Conservation (phyloP, 768 basidiomycete species). For the Auriscalpium vulgare region DNA sequence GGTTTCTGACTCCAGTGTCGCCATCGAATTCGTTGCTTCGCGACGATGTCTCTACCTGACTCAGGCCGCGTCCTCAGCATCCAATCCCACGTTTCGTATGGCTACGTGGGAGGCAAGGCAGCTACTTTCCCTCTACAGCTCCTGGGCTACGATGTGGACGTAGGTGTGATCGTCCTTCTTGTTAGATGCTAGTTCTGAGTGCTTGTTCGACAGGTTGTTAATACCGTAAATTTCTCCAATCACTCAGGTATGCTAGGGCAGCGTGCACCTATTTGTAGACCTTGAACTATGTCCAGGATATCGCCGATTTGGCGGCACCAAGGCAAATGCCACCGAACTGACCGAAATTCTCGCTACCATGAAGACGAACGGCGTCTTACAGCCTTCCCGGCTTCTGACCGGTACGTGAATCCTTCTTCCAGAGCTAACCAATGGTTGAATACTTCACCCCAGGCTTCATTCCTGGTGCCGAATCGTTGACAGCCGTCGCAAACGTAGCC, state of each 20-base stretch:
- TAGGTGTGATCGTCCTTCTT: constrained; percentile 26
- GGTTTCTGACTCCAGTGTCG: too few relatives aligned
- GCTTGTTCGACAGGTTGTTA: constrained; percentile 49
- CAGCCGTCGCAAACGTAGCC: constrained; percentile 56
- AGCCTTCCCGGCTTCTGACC: constrained; percentile 69
- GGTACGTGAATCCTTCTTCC: constrained; percentile 31
- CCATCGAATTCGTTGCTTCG: neutral
- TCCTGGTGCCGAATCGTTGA: constrained; percentile 72
- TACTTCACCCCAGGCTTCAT: constrained; percentile 60
- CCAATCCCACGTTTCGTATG: constrained; percentile 89
- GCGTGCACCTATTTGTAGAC: too few relatives aligned
- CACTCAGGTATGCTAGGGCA: constrained; percentile 59
- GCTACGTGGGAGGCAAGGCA: constrained; percentile 87
- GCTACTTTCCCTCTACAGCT: constrained; percentile 73
- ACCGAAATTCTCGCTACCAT: constrained; percentile 63
- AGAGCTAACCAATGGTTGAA: too few relatives aligned
- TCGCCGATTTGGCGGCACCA: constrained; percentile 71
- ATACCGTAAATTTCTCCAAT: constrained; percentile 93
- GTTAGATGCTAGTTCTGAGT: neutral
- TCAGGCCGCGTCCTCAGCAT: constrained; percentile 70
- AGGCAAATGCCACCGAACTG: constrained; percentile 73
- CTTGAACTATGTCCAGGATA: constrained; percentile 53
- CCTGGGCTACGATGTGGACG: constrained; percentile 94
- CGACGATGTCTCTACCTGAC: constrained; percentile 8
- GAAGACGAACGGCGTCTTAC: constrained; percentile 68